Evolutionary conservation across 2,329 filamentous ascomycete genomes (phyloP).

Genomic region (Simplicillium aogashimaense): DNA sequence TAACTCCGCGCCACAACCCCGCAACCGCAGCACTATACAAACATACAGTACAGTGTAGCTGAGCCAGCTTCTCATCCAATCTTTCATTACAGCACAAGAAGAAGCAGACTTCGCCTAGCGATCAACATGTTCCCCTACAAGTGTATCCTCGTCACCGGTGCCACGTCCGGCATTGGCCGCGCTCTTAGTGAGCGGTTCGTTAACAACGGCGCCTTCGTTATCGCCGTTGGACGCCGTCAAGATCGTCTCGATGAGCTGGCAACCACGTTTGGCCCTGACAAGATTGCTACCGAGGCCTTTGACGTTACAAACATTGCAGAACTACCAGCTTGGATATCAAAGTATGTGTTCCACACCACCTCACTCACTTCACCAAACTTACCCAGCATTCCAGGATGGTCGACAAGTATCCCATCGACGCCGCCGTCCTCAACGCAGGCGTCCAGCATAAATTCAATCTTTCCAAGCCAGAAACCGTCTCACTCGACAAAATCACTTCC

Average conservation of each 20-base stretch:
- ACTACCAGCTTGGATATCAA: conserved; percentile 14
- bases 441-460: conserved; percentile 31
- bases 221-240: conserved; percentile 35
- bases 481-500: conserved; percentile 12
- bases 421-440: conserved; percentile 37
- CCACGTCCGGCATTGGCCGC: conserved; percentile 13
- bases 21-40: too few species aligned
- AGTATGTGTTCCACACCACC: not conserved
- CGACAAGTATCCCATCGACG: not conserved
- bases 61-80: too few species aligned
- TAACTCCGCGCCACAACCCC: too few species aligned
- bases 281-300: conserved; percentile 23
- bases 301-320: conserved; percentile 33
- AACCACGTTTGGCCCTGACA: conserved; percentile 27
- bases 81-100: too few species aligned
- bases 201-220: conserved; percentile 29
- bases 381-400: conserved; percentile 33
- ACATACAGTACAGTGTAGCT: too few species aligned
- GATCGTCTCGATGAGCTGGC: conserved; percentile 38
- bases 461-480: conserved; percentile 9
- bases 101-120: too few species aligned
- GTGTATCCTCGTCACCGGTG: conserved; percentile 37
- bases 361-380: not conserved
- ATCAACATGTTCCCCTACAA: conserved; percentile 36
- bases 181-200: conserved; percentile 25